Conservation (phyloP, 306 rosid species). For the Prosopis cineraria region DNA sequence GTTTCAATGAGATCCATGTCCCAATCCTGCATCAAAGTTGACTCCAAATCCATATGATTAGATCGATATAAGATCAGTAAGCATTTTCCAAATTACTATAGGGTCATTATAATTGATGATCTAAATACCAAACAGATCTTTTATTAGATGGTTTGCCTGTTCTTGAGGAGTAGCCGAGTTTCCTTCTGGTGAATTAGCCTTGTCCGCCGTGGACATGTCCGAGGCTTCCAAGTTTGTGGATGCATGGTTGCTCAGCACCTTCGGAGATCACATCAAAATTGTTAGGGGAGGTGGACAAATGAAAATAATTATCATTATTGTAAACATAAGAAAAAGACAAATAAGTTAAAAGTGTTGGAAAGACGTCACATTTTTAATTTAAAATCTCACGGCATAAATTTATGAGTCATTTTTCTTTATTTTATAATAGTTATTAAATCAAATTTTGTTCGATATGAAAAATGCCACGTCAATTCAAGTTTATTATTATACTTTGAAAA, state of each 20-base stretch:
- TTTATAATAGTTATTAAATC: no score
- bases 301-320: no score
- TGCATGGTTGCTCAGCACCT: neutral
- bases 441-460: no score
- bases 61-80: neutral
- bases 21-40: slow-evolving; percentile 37
- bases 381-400: no score
- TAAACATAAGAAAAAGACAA: no score
- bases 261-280: neutral
- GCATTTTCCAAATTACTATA: neutral
- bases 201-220: neutral
- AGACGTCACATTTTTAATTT: no score
- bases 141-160: slow-evolving; percentile 13
- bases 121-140: neutral
- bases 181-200: neutral
- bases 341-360: no score
- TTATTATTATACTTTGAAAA: no score
- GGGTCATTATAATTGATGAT: slow-evolving; percentile 5
- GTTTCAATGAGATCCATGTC: slow-evolving; percentile 27
- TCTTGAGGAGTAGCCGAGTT: neutral
- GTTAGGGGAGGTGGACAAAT: neutral
- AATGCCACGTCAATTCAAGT: no score
- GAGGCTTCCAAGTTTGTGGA: neutral
- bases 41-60: neutral
- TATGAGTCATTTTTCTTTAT: no score